Conservation (phyloP, 2,329 filamentous ascomycete genomes). For the Penicillium expansum region DNA sequence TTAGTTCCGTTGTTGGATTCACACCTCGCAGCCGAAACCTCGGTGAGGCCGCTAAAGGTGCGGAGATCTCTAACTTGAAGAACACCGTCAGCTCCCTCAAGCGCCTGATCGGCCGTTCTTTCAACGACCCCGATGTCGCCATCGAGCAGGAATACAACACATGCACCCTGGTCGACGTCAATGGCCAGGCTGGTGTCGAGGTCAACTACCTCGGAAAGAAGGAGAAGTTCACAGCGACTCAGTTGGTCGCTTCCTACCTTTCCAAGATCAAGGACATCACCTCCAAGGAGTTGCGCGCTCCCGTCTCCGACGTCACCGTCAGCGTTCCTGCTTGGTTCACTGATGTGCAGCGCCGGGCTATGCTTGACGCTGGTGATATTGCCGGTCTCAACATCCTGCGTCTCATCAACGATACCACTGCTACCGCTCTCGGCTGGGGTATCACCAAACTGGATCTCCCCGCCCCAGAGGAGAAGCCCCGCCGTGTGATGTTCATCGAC, state of each 20-base stretch:
- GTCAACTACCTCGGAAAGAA: constrained; percentile 92
- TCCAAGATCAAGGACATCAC: constrained; percentile 91
- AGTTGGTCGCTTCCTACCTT: constrained; percentile 92
- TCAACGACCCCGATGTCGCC: constrained; percentile 87
- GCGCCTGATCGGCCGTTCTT: constrained; percentile 81
- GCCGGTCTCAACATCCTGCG: constrained; percentile 89
- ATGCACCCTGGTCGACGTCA: constrained; percentile 79
- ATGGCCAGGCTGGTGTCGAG: constrained; percentile 93
- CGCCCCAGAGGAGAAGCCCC: constrained; percentile 81
- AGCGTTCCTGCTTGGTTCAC: constrained; percentile 97
- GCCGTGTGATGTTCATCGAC: constrained; percentile 87
- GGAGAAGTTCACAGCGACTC: constrained; percentile 89
- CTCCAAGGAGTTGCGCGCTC: constrained; percentile 79
- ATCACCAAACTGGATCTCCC: constrained; percentile 97
- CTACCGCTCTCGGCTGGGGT: constrained; percentile 90
- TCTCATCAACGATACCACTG: constrained; percentile 97
- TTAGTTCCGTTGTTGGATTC: constrained; percentile 88
- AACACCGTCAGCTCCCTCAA: constrained; percentile 95
- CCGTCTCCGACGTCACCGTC: constrained; percentile 89
- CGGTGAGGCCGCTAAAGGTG: constrained; percentile 93
- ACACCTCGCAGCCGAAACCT: constrained; percentile 90
- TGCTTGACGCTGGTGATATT: constrained; percentile 90
- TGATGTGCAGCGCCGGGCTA: constrained; percentile 81
- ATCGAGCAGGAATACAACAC: constrained; percentile 91
- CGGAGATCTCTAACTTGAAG: constrained; percentile 99